Evolutionary conservation across 495 filamentous ascomycete species (phyloP).

Genomic region (Neurospora cerealis): DNA sequence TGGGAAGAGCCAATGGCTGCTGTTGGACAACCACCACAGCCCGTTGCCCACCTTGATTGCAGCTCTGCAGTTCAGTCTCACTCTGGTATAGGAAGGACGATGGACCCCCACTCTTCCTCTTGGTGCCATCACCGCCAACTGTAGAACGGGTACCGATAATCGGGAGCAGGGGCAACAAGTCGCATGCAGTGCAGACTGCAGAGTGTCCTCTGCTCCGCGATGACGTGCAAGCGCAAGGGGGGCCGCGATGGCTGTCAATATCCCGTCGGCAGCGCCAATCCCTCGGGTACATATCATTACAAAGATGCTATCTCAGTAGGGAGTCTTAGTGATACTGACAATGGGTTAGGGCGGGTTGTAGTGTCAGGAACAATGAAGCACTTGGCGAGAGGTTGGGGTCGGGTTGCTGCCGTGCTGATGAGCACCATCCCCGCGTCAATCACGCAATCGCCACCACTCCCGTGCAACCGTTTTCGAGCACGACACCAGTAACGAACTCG

Average conservation of each 20-base stretch:
- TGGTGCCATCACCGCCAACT: neutral
- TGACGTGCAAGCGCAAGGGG: neutral
- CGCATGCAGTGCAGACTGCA: neutral
- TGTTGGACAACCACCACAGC: neutral
- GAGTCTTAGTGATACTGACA: neutral
- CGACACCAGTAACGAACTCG: neutral
- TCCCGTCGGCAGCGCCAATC: neutral
- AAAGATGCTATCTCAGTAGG: neutral
- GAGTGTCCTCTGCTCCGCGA: neutral
- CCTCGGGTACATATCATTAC: neutral
- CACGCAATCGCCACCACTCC: constrained; percentile 12
- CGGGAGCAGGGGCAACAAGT: neutral
- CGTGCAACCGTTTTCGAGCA: neutral
- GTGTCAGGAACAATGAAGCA: neutral
- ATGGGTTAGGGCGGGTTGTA: neutral
- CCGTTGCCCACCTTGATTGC: neutral
- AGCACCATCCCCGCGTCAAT: constrained; percentile 14
- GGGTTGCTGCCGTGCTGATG: neutral
- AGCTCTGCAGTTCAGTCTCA: neutral
- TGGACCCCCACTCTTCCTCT: constrained; percentile 3
- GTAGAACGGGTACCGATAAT: neutral
- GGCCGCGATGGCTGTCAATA: neutral
- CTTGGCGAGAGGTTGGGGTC: neutral
- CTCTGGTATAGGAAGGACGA: neutral
- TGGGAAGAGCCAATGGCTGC: neutral